Base-by-base conservation (phyloP, 768 basidiomycete genomes). In the Lactarius sanguifluus region DNA sequence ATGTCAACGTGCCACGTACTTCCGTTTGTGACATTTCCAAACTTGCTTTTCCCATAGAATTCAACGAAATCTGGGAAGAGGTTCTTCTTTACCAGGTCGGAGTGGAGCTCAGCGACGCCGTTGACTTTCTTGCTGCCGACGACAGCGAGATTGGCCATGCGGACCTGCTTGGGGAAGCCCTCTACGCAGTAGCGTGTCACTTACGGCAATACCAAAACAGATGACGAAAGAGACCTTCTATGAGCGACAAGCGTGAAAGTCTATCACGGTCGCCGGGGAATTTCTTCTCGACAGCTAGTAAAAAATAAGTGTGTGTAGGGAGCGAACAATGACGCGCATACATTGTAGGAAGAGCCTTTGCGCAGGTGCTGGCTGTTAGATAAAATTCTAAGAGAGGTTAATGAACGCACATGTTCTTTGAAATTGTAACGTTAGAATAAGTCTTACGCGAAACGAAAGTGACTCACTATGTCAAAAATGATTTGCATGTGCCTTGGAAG, bases 81-180 rank as follows among this genome's bases (percentile, higher is more conserved):
- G 8, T 90, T 93, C 25, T 88, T 87, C 76, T 81, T 83, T 61
- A 98, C 91, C 54, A 98, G 85, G 62, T 94, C 89, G 66, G 89
- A 91, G 81, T 98, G 97, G 32, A 98, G 81, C 85, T 95, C 96
- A 12, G 97, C 96, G 16, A 98, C 97, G 73, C 97, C 96, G 72
- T 99, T 99, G 73, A 95, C 91, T 75, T 88, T 91, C 71, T 88
- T 85, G 73, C 89, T 91, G 34, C 87, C 94, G 66, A 98, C 90
- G 75, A 89, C 90, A 20, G 97, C 97, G 30, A 99, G 80, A 77
- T 91, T 88, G 10, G 94, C 93, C 92, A 95, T 95, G 69, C 93
- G 84, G 68, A 97, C 83, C 72, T 92, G 86, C 76, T 96, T 86
- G 6, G 94, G 94, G 66, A 83, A 75, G 18, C 92, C 91, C 86